Conservation (phyloP, 129 eudicot species). For the Apium graveolens region DNA sequence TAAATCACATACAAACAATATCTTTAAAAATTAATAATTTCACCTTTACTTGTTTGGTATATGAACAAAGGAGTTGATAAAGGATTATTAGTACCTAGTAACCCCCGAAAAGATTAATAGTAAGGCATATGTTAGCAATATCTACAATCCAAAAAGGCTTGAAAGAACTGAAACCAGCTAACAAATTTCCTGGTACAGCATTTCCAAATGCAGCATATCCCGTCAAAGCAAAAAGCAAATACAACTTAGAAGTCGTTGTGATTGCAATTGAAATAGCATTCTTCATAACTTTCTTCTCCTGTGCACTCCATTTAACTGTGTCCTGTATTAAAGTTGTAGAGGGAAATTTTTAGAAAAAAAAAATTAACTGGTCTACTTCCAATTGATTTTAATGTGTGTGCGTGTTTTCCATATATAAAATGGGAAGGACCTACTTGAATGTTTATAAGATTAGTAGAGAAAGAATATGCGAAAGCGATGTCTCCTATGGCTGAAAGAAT, state of each 20-base stretch:
- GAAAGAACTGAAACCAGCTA: not conserved
- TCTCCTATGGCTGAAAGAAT: not conserved
- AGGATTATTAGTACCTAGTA: not conserved
- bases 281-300: not conserved
- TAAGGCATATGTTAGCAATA: not conserved
- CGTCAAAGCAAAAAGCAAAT: not conserved
- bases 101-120: not conserved
- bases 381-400: not conserved
- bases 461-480: not conserved
- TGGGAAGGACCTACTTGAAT: not conserved
- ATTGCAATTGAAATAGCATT: not conserved
- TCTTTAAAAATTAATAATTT: too few species aligned
- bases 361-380: not conserved
- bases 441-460: not conserved
- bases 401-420: not conserved
- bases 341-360: not conserved
- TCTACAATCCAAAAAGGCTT: not conserved
- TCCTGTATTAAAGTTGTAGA: not conserved
- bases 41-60: too few species aligned
- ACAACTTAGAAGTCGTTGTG: not conserved
- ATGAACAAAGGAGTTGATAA: too few species aligned
- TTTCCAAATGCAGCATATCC: not conserved
- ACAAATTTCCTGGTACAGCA: conserved; percentile 1
- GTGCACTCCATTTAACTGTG: not conserved
- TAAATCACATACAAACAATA: not conserved